phyloP scores from a whole-genome alignment of 169 alveolate species.

The Amoebophrya sp. region DNA sequence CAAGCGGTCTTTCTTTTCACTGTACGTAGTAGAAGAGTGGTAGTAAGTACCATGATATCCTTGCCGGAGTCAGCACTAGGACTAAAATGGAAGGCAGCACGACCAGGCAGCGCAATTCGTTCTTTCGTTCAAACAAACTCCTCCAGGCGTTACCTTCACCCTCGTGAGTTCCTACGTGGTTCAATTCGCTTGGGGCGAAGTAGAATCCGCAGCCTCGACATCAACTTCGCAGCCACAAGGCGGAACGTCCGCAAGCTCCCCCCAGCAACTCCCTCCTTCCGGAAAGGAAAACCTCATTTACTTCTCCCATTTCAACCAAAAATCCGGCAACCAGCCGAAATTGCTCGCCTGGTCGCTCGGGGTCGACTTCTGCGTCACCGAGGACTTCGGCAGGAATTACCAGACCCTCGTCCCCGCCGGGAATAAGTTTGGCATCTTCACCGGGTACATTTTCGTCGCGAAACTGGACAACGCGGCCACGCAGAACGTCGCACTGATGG shows the following conservation, averaged over 20 bases:
- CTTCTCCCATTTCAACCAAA: constrained; percentile 5
- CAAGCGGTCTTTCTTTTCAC: no score
- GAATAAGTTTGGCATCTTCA: constrained; percentile 80
- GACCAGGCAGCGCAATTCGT: no score
- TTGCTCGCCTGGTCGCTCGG: not conserved
- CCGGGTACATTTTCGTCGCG: constrained; percentile 87
- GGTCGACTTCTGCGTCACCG: constrained; percentile 44
- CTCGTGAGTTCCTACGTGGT: constrained; percentile 68
- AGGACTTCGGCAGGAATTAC: constrained; percentile 53
- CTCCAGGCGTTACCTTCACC: constrained; percentile 47
- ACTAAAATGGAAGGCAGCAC: no score
- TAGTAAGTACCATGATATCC: no score
- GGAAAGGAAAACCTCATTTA: not conserved
- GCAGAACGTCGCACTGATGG: constrained; percentile 81
- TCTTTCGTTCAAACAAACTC: no score
- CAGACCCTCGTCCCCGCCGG: constrained; percentile 77
- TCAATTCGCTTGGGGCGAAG: constrained; percentile 83
- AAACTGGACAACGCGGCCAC: constrained; percentile 53
- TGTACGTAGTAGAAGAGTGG: no score
- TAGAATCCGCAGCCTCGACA: constrained; percentile 34
- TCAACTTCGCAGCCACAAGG: constrained; percentile 56
- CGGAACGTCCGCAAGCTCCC: no score
- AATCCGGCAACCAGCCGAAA: not conserved
- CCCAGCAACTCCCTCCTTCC: no score
- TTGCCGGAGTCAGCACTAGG: no score